Evolutionary conservation across 2,329 filamentous ascomycete genomes (phyloP).

Genomic region (Xylaria sp.): DNA sequence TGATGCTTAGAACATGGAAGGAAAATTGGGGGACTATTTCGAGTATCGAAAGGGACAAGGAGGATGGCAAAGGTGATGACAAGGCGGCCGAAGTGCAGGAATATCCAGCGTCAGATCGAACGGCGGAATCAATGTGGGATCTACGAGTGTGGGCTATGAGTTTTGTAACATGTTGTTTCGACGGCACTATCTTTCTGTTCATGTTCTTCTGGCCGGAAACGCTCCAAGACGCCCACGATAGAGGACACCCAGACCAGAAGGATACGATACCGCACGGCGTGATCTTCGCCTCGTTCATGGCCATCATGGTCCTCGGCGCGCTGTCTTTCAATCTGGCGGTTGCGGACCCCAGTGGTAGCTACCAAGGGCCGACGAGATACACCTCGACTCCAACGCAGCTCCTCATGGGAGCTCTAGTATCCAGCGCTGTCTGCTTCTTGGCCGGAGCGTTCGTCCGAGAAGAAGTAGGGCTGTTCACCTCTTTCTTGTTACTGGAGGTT

Average conservation of each 20-base stretch:
- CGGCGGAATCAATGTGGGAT: constrained; percentile 37
- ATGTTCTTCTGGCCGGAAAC: constrained; percentile 51
- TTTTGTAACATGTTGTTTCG: constrained; percentile 51
- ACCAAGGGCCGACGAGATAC: not conserved
- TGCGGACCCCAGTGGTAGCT: not conserved
- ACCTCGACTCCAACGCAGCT: constrained; percentile 35
- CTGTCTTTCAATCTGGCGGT: constrained; percentile 59
- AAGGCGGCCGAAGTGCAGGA: constrained; percentile 9
- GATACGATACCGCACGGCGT: constrained; percentile 57
- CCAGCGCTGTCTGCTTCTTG: constrained; percentile 43
- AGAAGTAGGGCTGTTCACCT: constrained; percentile 44
- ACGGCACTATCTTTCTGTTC: constrained; percentile 51
- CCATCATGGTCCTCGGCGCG: constrained; percentile 68
- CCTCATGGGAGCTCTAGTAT: constrained; percentile 42
- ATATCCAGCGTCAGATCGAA: not conserved
- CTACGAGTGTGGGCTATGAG: constrained; percentile 49
- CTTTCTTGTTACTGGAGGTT: constrained; percentile 49
- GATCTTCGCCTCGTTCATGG: constrained; percentile 69
- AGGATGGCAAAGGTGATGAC: not conserved
- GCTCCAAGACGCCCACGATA: constrained; percentile 47
- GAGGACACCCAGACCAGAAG: constrained; percentile 20
- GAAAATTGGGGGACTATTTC: constrained; percentile 41
- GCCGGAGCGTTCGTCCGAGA: constrained; percentile 37
- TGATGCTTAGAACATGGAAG: constrained; percentile 50
- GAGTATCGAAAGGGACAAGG: not conserved